A percentile compares a stretch with the other conserved stretches of the same genome.
Evolutionary conservation across 2,329 filamentous ascomycete genomes (phyloP).

Genomic region (Cercospora brassicicola): DNA sequence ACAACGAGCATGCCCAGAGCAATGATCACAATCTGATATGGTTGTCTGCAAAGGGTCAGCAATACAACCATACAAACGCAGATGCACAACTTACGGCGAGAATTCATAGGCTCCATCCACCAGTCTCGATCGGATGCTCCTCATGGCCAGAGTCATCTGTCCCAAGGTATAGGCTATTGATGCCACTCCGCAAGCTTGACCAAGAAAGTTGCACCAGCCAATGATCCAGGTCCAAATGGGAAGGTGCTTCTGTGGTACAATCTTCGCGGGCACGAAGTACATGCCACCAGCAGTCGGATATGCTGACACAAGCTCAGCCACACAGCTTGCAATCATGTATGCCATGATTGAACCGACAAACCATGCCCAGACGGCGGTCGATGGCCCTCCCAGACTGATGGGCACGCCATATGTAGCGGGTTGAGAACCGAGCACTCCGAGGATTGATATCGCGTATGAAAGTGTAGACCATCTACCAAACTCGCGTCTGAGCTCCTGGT

Average conservation of each 20-base stretch:
- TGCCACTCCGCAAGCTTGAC: slow-evolving; percentile 63
- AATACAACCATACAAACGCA: not conserved
- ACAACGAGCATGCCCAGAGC: slow-evolving; percentile 57
- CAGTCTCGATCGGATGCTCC: slow-evolving; percentile 60
- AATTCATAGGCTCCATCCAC: slow-evolving; percentile 55
- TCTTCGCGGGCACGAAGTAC: slow-evolving; percentile 68
- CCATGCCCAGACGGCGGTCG: slow-evolving; percentile 67
- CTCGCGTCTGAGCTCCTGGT: slow-evolving; percentile 60
- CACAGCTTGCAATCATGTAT: slow-evolving; percentile 63
- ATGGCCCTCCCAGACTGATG: slow-evolving; percentile 60
- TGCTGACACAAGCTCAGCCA: slow-evolving; percentile 65
- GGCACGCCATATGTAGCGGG: slow-evolving; percentile 63
- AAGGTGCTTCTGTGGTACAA: slow-evolving; percentile 60
- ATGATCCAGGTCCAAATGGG: slow-evolving; percentile 66
- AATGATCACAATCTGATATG: slow-evolving; percentile 59
- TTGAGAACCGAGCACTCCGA: slow-evolving; percentile 65
- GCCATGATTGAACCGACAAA: slow-evolving; percentile 64
- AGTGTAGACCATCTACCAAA: slow-evolving; percentile 68
- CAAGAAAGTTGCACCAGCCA: slow-evolving; percentile 64
- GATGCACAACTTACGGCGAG: slow-evolving; percentile 52
- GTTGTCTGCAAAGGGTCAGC: slow-evolving; percentile 47
- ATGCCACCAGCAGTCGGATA: slow-evolving; percentile 68
- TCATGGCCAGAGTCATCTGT: slow-evolving; percentile 63
- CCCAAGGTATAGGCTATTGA: slow-evolving; percentile 63
- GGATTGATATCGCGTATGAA: slow-evolving; percentile 65